A percentile compares a stretch with the other conserved stretches of the same genome.
phyloP scores from a whole-genome alignment of 2,329 filamentous ascomycete genomes.

The Cladophialophora immunda region DNA sequence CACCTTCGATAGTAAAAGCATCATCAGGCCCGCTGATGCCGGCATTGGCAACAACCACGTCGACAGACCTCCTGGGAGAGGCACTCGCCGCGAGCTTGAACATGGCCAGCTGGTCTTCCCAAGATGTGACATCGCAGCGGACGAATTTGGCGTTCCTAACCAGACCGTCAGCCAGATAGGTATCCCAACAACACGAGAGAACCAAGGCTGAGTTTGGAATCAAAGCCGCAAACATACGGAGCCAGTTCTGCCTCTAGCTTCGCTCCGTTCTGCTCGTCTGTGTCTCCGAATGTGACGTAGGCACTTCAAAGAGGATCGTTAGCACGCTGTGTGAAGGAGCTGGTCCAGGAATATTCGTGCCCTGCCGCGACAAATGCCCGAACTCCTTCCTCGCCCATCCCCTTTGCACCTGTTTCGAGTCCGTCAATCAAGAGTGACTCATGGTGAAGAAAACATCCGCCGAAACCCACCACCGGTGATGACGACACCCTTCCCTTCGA shows the following conservation, averaged over 20 bases:
- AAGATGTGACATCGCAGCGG: conserved; percentile 66
- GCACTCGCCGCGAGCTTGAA: conserved; percentile 66
- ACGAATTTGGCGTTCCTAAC: conserved; percentile 43
- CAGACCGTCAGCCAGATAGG: neutral
- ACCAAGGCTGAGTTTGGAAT: neutral
- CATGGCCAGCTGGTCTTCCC: conserved; percentile 69
- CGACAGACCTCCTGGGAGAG: conserved; percentile 65
- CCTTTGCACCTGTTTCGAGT: conserved; percentile 41
- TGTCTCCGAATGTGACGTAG: conserved; percentile 42
- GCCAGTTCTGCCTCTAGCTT: conserved; percentile 19
- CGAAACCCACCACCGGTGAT: conserved; percentile 41
- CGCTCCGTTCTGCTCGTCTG: conserved; percentile 53
- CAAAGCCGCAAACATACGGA: conserved; percentile 5
- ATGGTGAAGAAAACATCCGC: neutral
- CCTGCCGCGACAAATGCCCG: conserved; percentile 41
- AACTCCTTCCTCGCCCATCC: conserved; percentile 44
- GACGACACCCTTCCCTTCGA: conserved; percentile 43
- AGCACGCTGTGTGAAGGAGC: neutral
- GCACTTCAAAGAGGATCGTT: conserved; percentile 12
- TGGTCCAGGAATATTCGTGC: conserved; percentile 10
- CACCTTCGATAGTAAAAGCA: conserved; percentile 39
- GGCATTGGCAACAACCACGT: conserved; percentile 72
- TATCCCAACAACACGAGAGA: neutral
- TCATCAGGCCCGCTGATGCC: conserved; percentile 61
- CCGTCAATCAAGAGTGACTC: neutral